Evolutionary conservation across 2,329 filamentous ascomycete species (phyloP), one percentile per base, ranked within the genome.

Genomic region (Cercospora sp.): DNA sequence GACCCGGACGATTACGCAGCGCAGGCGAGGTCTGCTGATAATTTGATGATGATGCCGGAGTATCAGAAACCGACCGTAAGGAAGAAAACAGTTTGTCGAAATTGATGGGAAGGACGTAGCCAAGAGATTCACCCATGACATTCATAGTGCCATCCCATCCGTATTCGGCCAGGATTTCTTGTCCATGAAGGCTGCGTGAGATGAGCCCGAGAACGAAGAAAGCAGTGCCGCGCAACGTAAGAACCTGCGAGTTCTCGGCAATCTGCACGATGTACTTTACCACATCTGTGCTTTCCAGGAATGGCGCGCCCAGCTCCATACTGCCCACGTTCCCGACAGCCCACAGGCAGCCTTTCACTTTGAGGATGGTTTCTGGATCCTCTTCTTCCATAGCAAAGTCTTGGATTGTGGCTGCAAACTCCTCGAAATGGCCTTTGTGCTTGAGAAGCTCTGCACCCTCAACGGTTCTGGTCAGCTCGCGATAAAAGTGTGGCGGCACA

Each of bases 401-500:
- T 60, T 90, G 89, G 72, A 99, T 97, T 0, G 92, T 97, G 57
- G 88, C 85, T 0, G 90, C 91, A 75, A 99, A 99, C 75, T 98
- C 94, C 70, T 93, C 90, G 80, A 99, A 99, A 76, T 99, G 95
- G 0, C 95, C 95, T 75, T 97, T 99, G 72, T 96, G 91, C 73
- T 91, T 89, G 5, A 99, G 85, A 0, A 99, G 84, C 76, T 90
- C 91, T 80, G 95, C 99, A 1, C 95, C 95, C 80, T 99, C 95
- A 65, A 90, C 87, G 0, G 95, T 99, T 13, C 95, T 89, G 0
- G 95, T 96, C 63, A 99, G 85, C 78, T 99, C 95, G 66, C 94
- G 89, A 77, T 99, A 99, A 79, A 99, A 99, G 79, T 99, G 95
- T 9, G 95, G 94, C n/a, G 95, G 95, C 0, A 98, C 92, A 67